phyloP scores from a whole-genome alignment of 2,329 filamentous ascomycete genomes.

The Clarireedia hainanense region DNA sequence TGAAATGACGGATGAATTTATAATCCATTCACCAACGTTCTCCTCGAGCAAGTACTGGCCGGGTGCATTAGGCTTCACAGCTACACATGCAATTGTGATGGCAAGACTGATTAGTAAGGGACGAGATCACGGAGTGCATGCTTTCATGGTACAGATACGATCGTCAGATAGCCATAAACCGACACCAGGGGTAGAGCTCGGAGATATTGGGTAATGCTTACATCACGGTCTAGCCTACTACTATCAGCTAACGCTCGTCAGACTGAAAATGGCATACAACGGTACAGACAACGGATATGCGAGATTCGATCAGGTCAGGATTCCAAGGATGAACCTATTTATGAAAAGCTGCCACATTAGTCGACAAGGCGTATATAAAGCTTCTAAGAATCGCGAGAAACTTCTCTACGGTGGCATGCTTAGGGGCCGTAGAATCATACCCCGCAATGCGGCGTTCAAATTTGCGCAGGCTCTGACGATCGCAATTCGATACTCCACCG shows the following conservation, averaged over 20 bases:
- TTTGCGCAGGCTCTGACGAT: slow-evolving; percentile 31
- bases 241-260: slow-evolving; percentile 11
- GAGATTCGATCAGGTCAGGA: slow-evolving; percentile 28
- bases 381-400: slow-evolving; percentile 26
- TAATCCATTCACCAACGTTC: slow-evolving; percentile 27
- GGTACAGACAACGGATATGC: slow-evolving; percentile 30
- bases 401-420: slow-evolving; percentile 27
- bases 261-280: slow-evolving; percentile 24
- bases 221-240: background rate
- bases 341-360: slow-evolving; percentile 25
- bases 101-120: slow-evolving; percentile 24
- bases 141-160: background rate
- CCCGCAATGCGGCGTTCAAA: slow-evolving; percentile 22
- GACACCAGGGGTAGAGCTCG: background rate
- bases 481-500: slow-evolving; percentile 29
- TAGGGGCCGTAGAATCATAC: slow-evolving; percentile 27
- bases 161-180: background rate
- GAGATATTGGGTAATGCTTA: background rate
- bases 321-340: slow-evolving; percentile 30
- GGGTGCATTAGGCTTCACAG: slow-evolving; percentile 21
- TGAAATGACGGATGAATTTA: slow-evolving; percentile 24
- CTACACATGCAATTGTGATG: slow-evolving; percentile 28
- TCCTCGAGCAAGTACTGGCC: slow-evolving; percentile 29
- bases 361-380: slow-evolving; percentile 27
- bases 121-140: background rate